Evolutionary conservation across 768 basidiomycete genomes (phyloP).

Genomic region (Kwoniella sp.): DNA sequence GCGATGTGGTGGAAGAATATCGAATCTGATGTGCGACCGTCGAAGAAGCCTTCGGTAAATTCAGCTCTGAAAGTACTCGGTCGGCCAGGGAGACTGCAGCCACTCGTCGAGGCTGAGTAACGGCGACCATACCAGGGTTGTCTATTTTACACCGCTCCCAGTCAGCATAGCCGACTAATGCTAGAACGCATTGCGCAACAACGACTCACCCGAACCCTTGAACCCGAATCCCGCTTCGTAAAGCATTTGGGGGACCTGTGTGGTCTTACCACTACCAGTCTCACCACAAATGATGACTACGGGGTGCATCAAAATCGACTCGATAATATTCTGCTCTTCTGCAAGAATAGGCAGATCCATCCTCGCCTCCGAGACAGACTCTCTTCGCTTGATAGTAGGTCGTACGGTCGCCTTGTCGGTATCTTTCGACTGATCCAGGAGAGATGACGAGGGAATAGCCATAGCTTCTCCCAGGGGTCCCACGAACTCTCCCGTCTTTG

Average conservation of each 20-base stretch:
- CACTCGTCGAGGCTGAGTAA: slow-evolving; percentile 96
- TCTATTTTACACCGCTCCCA: slow-evolving; percentile 60
- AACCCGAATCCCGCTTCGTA: slow-evolving; percentile 94
- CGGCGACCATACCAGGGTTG: slow-evolving; percentile 95
- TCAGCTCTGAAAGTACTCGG: slow-evolving; percentile 91
- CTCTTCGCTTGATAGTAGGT: slow-evolving; percentile 63
- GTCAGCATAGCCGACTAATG: background rate
- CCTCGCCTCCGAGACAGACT: slow-evolving; percentile 74
- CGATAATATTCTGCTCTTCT: slow-evolving; percentile 94
- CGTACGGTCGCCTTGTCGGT: slow-evolving; percentile 50
- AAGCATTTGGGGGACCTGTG: slow-evolving; percentile 97
- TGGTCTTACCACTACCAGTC: slow-evolving; percentile 98
- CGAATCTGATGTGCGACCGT: slow-evolving; percentile 95
- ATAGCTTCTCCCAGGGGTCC: slow-evolving; percentile 81
- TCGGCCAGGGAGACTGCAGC: slow-evolving; percentile 95
- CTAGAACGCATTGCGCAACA: background rate
- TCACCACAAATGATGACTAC: slow-evolving; percentile 89
- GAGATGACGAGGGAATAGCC: slow-evolving; percentile 60
- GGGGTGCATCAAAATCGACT: slow-evolving; percentile 80
- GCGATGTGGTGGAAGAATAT: slow-evolving; percentile 90
- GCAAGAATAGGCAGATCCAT: slow-evolving; percentile 82
- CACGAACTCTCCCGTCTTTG: slow-evolving; percentile 47
- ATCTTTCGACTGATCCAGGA: slow-evolving; percentile 37
- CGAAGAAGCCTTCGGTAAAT: slow-evolving; percentile 66
- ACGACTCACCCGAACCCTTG: slow-evolving; percentile 70